These are phyloP conservation scores for Lichtheimia ramosa DNA, from an alignment of 371 early-diverging fungal species.

Conservation along the genomic window DNA sequence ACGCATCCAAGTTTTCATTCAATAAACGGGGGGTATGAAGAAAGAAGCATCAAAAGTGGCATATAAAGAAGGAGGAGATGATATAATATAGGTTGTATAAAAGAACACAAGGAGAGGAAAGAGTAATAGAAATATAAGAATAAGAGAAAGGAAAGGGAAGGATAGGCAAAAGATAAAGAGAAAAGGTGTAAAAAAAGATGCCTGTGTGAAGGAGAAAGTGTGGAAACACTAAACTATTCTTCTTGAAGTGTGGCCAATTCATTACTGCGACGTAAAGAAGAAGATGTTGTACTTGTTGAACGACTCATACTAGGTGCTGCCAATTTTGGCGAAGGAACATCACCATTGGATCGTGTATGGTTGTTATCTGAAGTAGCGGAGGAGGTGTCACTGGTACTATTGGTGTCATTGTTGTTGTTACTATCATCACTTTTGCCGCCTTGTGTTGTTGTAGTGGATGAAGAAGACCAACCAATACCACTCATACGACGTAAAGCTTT, in stretches of 20 bases:
- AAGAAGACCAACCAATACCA: conserved; percentile 41
- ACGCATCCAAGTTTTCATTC: too few relatives aligned
- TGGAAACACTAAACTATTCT: conserved; percentile 21
- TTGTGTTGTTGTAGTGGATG: conserved; percentile 8
- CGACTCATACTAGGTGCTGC: conserved; percentile 28
- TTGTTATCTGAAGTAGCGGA: conserved; percentile 18
- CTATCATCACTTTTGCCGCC: conserved; percentile 4
- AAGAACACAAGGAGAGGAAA: neutral
- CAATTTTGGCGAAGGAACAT: conserved; percentile 2
- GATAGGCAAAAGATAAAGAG: neutral
- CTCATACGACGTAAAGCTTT: conserved; percentile 49
- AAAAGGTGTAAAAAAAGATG: conserved; percentile 1
- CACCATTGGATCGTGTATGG: neutral
- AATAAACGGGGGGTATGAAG: too few relatives aligned
- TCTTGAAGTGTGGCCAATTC: conserved; percentile 46
- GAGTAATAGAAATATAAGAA: neutral
- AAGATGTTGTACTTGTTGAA: conserved; percentile 24
- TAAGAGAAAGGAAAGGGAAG: conserved; percentile 1
- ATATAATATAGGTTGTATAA: neutral
- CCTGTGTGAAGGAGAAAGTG: neutral
- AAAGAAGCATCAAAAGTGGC: neutral
- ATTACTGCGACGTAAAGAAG: conserved; percentile 40
- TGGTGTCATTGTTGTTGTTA: conserved; percentile 1
- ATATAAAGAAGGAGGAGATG: neutral
- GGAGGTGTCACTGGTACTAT: conserved; percentile 7